Percentiles rank a stretch among this genome's conserved stretches.
Evolutionary conservation across 163 green algal genomes (phyloP).

Genomic region (Scenedesmus sp.): DNA sequence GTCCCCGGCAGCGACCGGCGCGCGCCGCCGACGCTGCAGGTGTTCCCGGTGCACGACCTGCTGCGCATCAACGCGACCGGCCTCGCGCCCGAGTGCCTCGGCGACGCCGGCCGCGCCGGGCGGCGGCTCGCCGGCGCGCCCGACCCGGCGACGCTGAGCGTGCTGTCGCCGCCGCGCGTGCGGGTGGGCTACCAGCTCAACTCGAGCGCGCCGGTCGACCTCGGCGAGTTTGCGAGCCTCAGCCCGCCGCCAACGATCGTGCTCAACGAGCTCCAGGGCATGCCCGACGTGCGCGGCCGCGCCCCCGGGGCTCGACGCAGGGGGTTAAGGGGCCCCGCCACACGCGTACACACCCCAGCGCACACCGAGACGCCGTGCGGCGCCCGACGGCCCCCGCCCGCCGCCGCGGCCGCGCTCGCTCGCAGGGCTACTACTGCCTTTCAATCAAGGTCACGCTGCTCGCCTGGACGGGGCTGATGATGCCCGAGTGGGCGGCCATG

Average conservation of each 20-base stretch:
- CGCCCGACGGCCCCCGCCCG: too few species aligned
- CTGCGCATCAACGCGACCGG: background rate
- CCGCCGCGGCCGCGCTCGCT: background rate
- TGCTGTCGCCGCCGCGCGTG: background rate
- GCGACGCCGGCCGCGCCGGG: too few species aligned
- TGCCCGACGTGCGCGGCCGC: conserved; percentile 23
- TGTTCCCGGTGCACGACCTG: conserved; percentile 4
- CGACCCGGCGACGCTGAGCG: background rate
- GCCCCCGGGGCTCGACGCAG: too few species aligned
- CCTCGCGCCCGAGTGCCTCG: too few species aligned
- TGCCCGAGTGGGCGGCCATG: background rate
- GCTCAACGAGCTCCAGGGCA: background rate
- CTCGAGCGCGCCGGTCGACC: background rate
- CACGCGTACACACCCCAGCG: too few species aligned
- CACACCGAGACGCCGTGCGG: too few species aligned
- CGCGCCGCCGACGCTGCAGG: conserved; percentile 24
- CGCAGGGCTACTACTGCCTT: conserved; percentile 47
- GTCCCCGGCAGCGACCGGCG: conserved; percentile 7
- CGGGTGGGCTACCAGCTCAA: conserved; percentile 34
- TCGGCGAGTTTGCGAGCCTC: conserved; percentile 7
- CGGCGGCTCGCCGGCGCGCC: too few species aligned
- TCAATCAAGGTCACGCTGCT: conserved; percentile 21
- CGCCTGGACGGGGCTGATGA: conserved; percentile 13
- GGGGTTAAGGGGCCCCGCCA: too few species aligned
- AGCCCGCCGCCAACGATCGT: conserved; percentile 2